phyloP scores from a whole-genome alignment of 108 stramenopile genomes.

The Aurantiochytrium sp. region DNA sequence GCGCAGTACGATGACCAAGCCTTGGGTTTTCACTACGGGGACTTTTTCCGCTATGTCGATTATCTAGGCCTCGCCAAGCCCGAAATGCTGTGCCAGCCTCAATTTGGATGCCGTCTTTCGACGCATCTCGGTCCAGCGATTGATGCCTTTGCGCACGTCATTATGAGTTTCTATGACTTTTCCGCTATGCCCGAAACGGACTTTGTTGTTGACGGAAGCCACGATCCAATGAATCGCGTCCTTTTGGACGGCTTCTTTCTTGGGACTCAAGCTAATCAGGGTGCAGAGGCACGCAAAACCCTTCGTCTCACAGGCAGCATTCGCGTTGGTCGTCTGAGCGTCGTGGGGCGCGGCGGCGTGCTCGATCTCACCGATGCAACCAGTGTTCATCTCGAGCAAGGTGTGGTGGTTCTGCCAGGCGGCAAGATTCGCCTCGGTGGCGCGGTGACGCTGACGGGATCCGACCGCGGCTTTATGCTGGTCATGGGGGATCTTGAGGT shows the following conservation, averaged over 20 bases:
- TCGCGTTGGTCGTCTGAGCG: background rate
- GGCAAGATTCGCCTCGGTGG: background rate
- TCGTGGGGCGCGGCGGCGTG: background rate
- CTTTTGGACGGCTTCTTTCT: background rate
- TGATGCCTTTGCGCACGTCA: background rate
- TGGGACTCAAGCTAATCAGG: background rate
- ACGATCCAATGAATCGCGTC: background rate
- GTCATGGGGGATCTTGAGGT: background rate
- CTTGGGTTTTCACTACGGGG: background rate
- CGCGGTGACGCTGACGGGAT: background rate
- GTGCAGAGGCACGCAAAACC: background rate
- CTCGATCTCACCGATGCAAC: background rate
- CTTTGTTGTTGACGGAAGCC: background rate
- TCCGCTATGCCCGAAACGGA: background rate
- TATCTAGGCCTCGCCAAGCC: background rate
- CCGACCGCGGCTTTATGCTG: background rate
- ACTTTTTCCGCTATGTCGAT: background rate
- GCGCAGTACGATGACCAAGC: background rate
- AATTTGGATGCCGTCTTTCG: background rate
- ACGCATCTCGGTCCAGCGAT: background rate
- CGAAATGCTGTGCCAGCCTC: background rate
- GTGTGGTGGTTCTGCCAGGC: background rate
- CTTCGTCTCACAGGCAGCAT: background rate
- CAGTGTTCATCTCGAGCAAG: background rate
- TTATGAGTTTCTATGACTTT: slow-evolving; percentile 9